These are phyloP conservation scores for Trametes cubensis DNA, from an alignment of 768 basidiomycete species.

Conservation along the genomic window DNA sequence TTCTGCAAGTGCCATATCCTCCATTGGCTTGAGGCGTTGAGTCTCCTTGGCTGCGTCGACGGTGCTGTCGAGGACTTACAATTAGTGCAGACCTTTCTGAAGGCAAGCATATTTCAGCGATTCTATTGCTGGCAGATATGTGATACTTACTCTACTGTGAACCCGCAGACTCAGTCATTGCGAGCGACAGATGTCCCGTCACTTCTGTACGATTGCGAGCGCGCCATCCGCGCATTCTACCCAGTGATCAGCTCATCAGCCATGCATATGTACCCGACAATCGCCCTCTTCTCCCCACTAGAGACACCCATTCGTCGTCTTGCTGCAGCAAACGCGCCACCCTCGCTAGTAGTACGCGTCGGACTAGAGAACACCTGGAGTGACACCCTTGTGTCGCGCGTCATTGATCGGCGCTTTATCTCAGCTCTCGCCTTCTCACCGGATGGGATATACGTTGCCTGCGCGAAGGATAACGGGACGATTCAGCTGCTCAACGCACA, in stretches of 20 bases:
- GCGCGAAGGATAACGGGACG: too few relatives aligned
- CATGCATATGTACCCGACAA: conserved; percentile 17
- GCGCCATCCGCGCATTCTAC: conserved; percentile 11
- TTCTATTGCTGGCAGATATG: too few relatives aligned
- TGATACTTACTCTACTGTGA: too few relatives aligned
- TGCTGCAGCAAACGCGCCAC: background rate
- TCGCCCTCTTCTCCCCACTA: conserved; percentile 2
- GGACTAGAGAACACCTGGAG: too few relatives aligned
- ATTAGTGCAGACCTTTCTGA: background rate
- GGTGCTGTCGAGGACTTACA: background rate
- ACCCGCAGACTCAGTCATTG: too few relatives aligned
- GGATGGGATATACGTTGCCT: too few relatives aligned
- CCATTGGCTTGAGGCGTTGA: conserved; percentile 28
- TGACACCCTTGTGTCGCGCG: too few relatives aligned
- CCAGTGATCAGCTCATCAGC: conserved; percentile 17
- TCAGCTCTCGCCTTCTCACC: too few relatives aligned
- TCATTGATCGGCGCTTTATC: too few relatives aligned
- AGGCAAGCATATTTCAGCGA: background rate
- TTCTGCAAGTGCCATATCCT: conserved; percentile 26
- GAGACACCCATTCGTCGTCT: background rate
- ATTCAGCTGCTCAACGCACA: too few relatives aligned
- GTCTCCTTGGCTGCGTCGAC: conserved; percentile 6
- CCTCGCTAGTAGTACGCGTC: too few relatives aligned
- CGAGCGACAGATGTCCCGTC: background rate
- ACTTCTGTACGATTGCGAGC: conserved; percentile 2